Evolutionary conservation across 495 filamentous ascomycete species (phyloP), one percentile per base, ranked within the genome.

Genomic region (Xylaria nigripes): DNA sequence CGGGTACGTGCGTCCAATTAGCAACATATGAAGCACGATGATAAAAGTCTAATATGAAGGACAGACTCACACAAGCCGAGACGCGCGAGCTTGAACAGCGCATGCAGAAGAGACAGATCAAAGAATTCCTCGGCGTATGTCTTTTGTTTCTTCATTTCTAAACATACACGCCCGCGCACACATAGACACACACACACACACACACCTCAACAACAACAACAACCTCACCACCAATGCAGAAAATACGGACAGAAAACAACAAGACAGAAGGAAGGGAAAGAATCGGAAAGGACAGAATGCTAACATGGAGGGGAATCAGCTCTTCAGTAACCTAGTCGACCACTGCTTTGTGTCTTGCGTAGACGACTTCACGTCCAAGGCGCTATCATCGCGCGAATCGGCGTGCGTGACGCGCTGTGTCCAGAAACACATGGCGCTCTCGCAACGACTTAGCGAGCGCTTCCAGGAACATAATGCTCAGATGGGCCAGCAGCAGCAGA

Each of bases 311-410:
- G n/a, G n/a, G n/a, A 29, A 3, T 8, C 32, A 98, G 93, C 89
- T 95, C 83, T 97, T 96, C 76, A 92, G 89, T 68, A 89, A 86
- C 73, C 85, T 99, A 55, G 90, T 97, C 55, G 87, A 94, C 62
- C 76, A 86, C 68, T 98, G 93, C 80, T 98, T 98, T 78, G 85
- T 89, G 66, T 84, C 93, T 74, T 99, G 93, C 75, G 82, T 97
- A 71, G 92, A 89, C 70, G 92, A 96, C 76, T 99, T 99, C 81
- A 95, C 90, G 66, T 93, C 88, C 77, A 96, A 96, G 76, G 88
- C 89, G 6, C 81, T 99, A 29, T 82, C 84, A 50, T 75, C 81
- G 56, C 84, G 87, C 60, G 93, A 99, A 72, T 86, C 90, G 65
- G 81, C 85, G 61, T 97, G 94, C 72, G 81, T 96, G 55, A 83